Evolutionary conservation across 2,329 filamentous ascomycete species (phyloP).

Genomic region (Calonectria montana): DNA sequence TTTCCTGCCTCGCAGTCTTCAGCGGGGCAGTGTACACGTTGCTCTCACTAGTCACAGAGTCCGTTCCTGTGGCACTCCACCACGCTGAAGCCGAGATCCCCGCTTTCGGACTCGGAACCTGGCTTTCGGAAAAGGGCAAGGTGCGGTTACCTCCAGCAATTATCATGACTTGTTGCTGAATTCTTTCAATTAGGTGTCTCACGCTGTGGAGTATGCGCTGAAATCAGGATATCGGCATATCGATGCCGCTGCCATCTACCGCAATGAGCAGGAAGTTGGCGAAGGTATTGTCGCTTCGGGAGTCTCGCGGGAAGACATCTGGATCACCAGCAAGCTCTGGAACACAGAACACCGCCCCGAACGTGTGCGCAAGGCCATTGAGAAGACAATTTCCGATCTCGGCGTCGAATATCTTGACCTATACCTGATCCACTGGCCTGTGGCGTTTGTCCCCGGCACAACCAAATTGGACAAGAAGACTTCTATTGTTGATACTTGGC

Average conservation of each 20-base stretch:
- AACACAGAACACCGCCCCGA: conserved; percentile 47
- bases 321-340: conserved; percentile 48
- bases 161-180: conserved; percentile 50
- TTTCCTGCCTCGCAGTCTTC: not conserved
- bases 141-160: conserved; percentile 3
- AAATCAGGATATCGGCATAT: conserved; percentile 66
- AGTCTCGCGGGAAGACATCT: conserved; percentile 44
- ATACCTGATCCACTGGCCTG: conserved; percentile 45
- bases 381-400: conserved; percentile 45
- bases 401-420: conserved; percentile 48
- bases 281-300: conserved; percentile 52
- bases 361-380: conserved; percentile 43
- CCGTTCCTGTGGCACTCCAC: not conserved
- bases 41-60: not conserved
- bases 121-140: conserved; percentile 44
- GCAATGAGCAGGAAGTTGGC: conserved; percentile 66
- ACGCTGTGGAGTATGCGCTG: conserved; percentile 66
- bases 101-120: conserved; percentile 47
- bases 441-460: conserved; percentile 37
- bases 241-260: conserved; percentile 69
- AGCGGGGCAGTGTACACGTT: not conserved
- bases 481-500: conserved; percentile 45
- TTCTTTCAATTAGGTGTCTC: conserved; percentile 28
- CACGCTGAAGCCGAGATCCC: conserved; percentile 37
- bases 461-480: conserved; percentile 32